Conservation (phyloP, 106 monocot genomes). For the Ottelia alismoides region DNA sequence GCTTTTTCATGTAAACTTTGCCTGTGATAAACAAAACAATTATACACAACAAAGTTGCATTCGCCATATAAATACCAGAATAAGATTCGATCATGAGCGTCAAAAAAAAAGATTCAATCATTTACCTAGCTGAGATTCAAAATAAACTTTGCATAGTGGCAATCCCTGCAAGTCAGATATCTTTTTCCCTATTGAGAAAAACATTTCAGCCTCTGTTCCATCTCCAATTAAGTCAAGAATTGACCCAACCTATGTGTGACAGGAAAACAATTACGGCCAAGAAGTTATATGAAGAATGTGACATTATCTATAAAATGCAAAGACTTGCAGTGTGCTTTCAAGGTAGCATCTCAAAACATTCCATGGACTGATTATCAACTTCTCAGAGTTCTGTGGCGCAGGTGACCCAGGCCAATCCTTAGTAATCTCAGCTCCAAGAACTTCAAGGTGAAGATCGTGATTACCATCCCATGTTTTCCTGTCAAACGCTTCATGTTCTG, state of each 20-base stretch:
- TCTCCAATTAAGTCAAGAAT: conserved; percentile 63
- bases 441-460: conserved; percentile 24
- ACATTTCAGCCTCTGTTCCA: conserved; percentile 50
- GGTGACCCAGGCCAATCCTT: conserved; percentile 38
- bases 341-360: conserved; percentile 56
- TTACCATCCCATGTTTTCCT: conserved; percentile 1
- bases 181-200: conserved; percentile 47
- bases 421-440: conserved; percentile 26
- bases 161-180: conserved; percentile 41
- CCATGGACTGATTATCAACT: conserved; percentile 60
- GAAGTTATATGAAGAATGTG: conserved; percentile 1
- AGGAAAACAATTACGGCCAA: no score
- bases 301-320: neutral
- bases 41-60: no score
- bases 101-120: neutral
- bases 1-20: conserved; percentile 58
- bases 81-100: neutral
- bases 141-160: conserved; percentile 35
- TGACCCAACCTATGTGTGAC: conserved; percentile 65
- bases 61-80: no score
- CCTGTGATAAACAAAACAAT: conserved; percentile 23
- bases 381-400: conserved; percentile 8
- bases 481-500: neutral
- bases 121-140: conserved; percentile 58
- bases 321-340: conserved; percentile 82